Conservation (phyloP, 371 early-diverging fungal genomes). For the Mortierella sp. region DNA sequence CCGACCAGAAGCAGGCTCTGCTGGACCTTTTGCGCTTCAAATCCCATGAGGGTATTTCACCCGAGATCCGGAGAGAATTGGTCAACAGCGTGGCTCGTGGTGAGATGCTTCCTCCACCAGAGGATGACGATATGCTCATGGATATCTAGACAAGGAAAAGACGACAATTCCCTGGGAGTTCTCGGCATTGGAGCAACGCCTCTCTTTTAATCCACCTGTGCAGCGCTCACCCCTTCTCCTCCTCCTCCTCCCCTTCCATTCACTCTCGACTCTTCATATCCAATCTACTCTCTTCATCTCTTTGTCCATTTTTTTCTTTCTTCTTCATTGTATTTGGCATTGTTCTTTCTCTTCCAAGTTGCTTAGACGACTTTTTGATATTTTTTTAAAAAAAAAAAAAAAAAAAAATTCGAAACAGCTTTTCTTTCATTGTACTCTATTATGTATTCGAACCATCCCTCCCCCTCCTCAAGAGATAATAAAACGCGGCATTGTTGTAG, state of each 20-base stretch:
- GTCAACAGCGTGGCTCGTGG: conserved; percentile 71
- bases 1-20: conserved; percentile 93
- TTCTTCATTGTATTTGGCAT: no score
- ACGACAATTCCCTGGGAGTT: background rate
- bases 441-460: background rate
- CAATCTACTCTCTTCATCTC: background rate
- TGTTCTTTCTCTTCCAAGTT: conserved; percentile 4
- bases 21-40: conserved; percentile 84
- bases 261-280: no score
- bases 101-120: conserved; percentile 60
- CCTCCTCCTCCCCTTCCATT: no score
- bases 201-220: background rate
- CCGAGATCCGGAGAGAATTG: conserved; percentile 94
- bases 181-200: background rate
- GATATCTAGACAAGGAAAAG: conserved; percentile 27
- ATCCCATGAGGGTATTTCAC: conserved; percentile 84
- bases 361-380: conserved; percentile 3
- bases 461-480: no score
- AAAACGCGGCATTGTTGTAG: no score
- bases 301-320: background rate
- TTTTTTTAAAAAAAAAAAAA: conserved; percentile 12
- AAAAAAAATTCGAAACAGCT: background rate
- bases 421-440: background rate
- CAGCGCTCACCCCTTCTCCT: background rate
- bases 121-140: conserved; percentile 53